Evolutionary conservation across 495 filamentous ascomycete species (phyloP).

Genomic region (Symbiotaphrina buchneri): DNA sequence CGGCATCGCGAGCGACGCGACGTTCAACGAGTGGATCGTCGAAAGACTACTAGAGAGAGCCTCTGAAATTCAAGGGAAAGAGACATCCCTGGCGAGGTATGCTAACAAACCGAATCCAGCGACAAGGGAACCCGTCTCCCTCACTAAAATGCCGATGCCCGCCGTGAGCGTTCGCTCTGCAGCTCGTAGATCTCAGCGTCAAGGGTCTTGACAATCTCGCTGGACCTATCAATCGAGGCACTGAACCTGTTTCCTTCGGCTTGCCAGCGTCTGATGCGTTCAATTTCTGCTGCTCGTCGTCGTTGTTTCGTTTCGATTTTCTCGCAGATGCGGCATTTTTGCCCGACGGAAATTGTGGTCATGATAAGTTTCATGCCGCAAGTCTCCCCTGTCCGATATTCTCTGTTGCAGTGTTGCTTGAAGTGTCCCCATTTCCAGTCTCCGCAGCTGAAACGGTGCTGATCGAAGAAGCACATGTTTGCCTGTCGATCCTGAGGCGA

Average conservation of each 20-base stretch:
- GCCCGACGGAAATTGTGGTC: constrained; percentile 31
- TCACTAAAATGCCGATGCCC: background rate
- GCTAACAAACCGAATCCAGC: no score
- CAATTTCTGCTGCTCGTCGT: constrained; percentile 48
- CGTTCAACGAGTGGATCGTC: no score
- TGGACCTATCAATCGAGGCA: constrained; percentile 62
- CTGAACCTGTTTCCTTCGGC: constrained; percentile 38
- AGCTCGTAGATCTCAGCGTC: constrained; percentile 39
- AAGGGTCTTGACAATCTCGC: constrained; percentile 35
- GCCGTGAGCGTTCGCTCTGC: constrained; percentile 19
- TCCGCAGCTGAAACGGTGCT: constrained; percentile 42
- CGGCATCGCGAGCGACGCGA: no score
- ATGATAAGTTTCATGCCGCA: constrained; percentile 88
- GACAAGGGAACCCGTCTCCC: no score
- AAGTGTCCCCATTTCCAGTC: constrained; percentile 96
- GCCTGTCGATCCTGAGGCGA: no score
- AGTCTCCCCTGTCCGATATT: constrained; percentile 94
- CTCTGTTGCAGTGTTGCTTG: constrained; percentile 80
- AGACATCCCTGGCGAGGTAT: no score
- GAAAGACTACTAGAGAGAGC: no score
- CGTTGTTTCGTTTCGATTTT: constrained; percentile 76
- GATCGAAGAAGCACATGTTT: constrained; percentile 44
- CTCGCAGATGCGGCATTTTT: constrained; percentile 68
- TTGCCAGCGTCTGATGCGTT: constrained; percentile 65
- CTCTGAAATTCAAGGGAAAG: no score